phyloP scores from a whole-genome alignment of 176 grass and related monocot species.

The Canna indica region DNA sequence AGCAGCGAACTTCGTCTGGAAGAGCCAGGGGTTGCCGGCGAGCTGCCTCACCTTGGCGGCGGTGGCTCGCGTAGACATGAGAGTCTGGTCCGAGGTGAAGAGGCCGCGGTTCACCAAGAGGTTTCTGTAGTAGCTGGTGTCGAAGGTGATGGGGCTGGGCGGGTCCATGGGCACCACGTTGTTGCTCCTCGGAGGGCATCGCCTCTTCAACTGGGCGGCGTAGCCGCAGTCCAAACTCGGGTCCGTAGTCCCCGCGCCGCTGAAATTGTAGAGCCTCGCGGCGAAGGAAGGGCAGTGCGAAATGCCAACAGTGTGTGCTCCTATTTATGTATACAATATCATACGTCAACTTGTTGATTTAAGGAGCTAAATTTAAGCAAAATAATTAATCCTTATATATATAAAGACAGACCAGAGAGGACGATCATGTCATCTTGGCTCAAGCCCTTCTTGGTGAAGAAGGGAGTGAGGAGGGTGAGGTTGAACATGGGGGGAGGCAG shows the following conservation, averaged over 20 bases:
- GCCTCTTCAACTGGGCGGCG: slow-evolving; percentile 41
- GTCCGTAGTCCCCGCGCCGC: slow-evolving; percentile 30
- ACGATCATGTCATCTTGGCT: slow-evolving; percentile 45
- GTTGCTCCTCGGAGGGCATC: slow-evolving; percentile 36
- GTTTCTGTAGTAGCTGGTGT: slow-evolving; percentile 8
- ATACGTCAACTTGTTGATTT: too few species aligned
- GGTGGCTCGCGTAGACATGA: not conserved
- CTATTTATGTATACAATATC: slow-evolving; percentile 23
- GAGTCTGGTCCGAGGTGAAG: slow-evolving; percentile 8
- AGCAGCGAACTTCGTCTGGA: slow-evolving; percentile 27
- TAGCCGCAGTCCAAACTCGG: slow-evolving; percentile 58
- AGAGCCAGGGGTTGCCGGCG: not conserved
- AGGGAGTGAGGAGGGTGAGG: slow-evolving; percentile 37
- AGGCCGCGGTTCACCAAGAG: not conserved
- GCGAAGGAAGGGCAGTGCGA: slow-evolving; percentile 77
- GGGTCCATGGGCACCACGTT: not conserved
- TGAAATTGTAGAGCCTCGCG: slow-evolving; percentile 34
- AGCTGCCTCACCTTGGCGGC: not conserved
- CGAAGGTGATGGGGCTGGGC: slow-evolving; percentile 2
- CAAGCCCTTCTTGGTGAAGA: slow-evolving; percentile 50
- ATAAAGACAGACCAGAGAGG: slow-evolving; percentile 48
- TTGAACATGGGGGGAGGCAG: slow-evolving; percentile 44
- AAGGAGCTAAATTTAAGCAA: too few species aligned
- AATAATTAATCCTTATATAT: too few species aligned
- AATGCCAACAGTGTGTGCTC: slow-evolving; percentile 73